Conservation (phyloP, 139 green algal species). For the Tetraselmis striata region DNA sequence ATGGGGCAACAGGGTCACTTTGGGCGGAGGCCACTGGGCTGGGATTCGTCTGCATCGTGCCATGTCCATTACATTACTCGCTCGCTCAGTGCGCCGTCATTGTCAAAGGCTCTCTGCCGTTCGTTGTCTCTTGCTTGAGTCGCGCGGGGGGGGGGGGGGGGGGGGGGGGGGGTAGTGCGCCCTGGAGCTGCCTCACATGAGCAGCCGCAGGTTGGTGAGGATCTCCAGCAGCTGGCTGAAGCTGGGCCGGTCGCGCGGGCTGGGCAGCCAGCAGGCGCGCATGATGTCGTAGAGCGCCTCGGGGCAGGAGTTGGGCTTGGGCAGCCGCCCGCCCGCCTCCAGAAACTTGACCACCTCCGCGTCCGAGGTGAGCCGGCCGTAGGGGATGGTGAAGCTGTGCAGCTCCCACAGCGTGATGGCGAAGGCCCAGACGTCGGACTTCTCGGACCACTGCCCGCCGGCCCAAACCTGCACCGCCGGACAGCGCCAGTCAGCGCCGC, state of each 20-base stretch:
- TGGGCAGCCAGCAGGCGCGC: conserved; percentile 32
- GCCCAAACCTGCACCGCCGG: background rate
- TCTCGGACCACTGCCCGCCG: conserved; percentile 18
- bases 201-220: conserved; percentile 4
- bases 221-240: conserved; percentile 17
- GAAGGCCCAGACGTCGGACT: conserved; percentile 49
- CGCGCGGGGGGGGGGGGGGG: too few relatives aligned
- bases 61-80: too few relatives aligned
- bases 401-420: conserved; percentile 52
- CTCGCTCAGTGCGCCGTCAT: too few relatives aligned
- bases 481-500: too few relatives aligned
- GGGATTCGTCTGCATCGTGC: too few relatives aligned
- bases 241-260: conserved; percentile 26
- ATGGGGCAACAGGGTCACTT: too few relatives aligned
- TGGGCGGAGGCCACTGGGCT: too few relatives aligned
- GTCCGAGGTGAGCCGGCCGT: background rate
- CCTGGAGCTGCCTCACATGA: too few relatives aligned
- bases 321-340: conserved; percentile 18
- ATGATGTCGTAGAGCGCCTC: conserved; percentile 40
- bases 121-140: too few relatives aligned
- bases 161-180: too few relatives aligned
- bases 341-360: conserved; percentile 28
- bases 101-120: too few relatives aligned
- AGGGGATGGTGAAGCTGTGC: conserved; percentile 20
- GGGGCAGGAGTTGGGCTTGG: conserved; percentile 29